Evolutionary conservation across 345 rosid species (phyloP), one percentile per base, ranked within the genome.

Genomic region (Corchorus capsularis): DNA sequence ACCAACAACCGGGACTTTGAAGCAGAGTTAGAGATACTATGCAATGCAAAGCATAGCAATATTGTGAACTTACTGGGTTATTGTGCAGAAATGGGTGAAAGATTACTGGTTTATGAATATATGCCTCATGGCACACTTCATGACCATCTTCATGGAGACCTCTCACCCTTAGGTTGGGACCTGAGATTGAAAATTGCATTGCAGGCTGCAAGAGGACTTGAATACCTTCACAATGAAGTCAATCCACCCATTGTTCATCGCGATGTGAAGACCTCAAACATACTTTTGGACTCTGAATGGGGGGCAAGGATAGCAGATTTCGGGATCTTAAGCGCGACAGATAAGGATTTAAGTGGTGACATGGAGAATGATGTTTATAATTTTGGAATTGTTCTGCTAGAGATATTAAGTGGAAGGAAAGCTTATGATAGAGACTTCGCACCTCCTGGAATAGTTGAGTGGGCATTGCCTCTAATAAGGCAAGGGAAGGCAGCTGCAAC

Each of bases 121-220:
- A 93, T 95, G 97, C 91, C 98, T 0, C 94, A 88, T 17, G 99
- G 96, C 14, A 86, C 99, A 0, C 91, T 93, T 10, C 91, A 93
- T 71, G 98, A 92, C 68, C 98, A 90, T 79, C 91, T 93, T 57
- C 96, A 93, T n/a, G 90, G 94, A 11, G 97, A 90, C 72, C 87
- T 87, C 27, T 90, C 94, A 0, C 94, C 91, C 1, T 65, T 92
- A 54, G 87, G 84, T 77, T 95, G 99, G 99, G 83, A 77, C 83
- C 84, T 87, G 47, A 88, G 99, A 75, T 59, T 93, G 74, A 91
- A 81, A 84, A 91, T 91, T 7, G 81, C 90, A 46, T 75, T 87
- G 86, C 98, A 93, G 76, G 92, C 94, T 15, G 92, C 99, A 6
- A 87, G 87, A 77, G 99, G 98, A 49, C 90, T 95, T 3, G 97